Evolutionary conservation across 176 grass and related monocot genomes (phyloP).

Genomic region (Olyra latifolia): DNA sequence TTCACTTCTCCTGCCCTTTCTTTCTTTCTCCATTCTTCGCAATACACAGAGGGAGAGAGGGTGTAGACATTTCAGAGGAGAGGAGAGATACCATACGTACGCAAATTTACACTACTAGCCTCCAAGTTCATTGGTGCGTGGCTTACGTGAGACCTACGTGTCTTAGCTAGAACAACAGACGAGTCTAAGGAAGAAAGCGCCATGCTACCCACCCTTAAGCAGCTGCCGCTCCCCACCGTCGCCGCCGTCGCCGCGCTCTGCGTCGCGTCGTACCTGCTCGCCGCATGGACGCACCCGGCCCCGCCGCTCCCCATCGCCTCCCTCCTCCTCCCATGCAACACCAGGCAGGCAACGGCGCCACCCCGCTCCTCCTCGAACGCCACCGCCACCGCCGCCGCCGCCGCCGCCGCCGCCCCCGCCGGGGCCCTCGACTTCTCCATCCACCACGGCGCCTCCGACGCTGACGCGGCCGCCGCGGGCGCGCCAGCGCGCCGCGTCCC

Average conservation of each 20-base stretch:
- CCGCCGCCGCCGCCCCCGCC: background rate
- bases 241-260: slow-evolving; percentile 5
- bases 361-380: background rate
- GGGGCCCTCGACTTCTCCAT: slow-evolving; percentile 29
- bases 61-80: too few relatives aligned
- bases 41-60: too few relatives aligned
- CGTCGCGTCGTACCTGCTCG: slow-evolving; percentile 30
- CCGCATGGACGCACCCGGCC: background rate
- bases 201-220: background rate
- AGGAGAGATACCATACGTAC: too few relatives aligned
- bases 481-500: background rate
- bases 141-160: background rate
- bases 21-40: too few relatives aligned
- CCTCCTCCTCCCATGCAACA: background rate
- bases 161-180: background rate
- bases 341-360: background rate
- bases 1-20: too few relatives aligned
- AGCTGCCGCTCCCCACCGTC: background rate
- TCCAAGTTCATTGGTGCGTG: background rate
- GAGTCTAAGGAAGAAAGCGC: background rate
- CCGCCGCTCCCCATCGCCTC: background rate
- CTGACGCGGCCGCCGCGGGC: background rate
- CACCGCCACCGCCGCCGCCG: slow-evolving; percentile 20
- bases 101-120: background rate
- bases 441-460: slow-evolving; percentile 34